Percentiles rank a stretch among this genome's conserved stretches.
These are phyloP conservation scores for Aspergillus ustus DNA, from an alignment of 2,329 filamentous ascomycete genomes.

Conservation along the genomic window DNA sequence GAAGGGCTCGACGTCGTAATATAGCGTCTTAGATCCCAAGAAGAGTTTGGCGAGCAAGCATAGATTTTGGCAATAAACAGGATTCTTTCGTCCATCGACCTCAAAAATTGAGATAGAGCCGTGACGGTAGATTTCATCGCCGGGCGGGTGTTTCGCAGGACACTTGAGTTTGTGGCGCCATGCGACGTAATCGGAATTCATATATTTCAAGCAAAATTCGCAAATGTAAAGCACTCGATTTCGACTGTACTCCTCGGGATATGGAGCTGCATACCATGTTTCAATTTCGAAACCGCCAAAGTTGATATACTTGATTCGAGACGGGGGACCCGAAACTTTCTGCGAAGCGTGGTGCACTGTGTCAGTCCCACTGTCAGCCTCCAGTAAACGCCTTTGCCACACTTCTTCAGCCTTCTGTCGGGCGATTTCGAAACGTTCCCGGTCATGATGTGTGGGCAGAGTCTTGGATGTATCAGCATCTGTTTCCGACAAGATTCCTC, in stretches of 20 bases:
- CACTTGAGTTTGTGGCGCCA: constrained; percentile 98
- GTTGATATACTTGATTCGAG: constrained; percentile 98
- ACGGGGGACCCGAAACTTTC: constrained; percentile 83
- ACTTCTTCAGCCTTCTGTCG: constrained; percentile 90
- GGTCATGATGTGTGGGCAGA: constrained; percentile 77
- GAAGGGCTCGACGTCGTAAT: constrained; percentile 99
- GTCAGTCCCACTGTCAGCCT: constrained; percentile 67
- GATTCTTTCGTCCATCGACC: constrained; percentile 90
- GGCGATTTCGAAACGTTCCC: constrained; percentile 85
- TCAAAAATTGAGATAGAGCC: constrained; percentile 95
- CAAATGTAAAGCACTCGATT: constrained; percentile 98
- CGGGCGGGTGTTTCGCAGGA: constrained; percentile 92
- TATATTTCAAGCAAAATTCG: constrained; percentile 98
- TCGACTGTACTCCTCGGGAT: constrained; percentile 96
- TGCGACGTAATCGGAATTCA: constrained; percentile 98
- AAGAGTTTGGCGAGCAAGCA: constrained; percentile 96
- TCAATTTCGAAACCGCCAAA: constrained; percentile 98
- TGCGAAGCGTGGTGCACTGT: constrained; percentile 67
- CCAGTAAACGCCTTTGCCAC: constrained; percentile 73
- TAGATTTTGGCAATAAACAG: constrained; percentile 95
- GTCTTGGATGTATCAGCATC: constrained; percentile 93
- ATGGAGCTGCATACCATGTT: constrained; percentile 98
- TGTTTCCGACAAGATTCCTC: constrained; percentile 83
- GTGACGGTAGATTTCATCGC: constrained; percentile 97
- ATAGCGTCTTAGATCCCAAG: constrained; percentile 95